A percentile compares a stretch with the other conserved stretches of the same genome.
Evolutionary conservation across 2,329 filamentous ascomycete species (phyloP).

Genomic region (Fusarium illudens): DNA sequence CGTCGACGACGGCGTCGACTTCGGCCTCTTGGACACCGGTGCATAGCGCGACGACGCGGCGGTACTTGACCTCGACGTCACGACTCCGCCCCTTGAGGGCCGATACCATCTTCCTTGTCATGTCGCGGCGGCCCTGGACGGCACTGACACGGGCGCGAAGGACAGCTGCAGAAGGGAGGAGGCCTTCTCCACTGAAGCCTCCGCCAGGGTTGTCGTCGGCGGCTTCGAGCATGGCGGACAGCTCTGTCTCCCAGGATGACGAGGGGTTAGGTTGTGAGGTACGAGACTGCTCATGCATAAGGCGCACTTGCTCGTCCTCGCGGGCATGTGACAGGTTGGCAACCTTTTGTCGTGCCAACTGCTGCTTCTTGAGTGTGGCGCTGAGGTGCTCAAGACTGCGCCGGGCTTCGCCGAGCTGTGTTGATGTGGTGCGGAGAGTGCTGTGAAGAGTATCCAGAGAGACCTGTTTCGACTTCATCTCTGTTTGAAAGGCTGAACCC

Average conservation of each 20-base stretch:
- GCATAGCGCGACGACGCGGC: slow-evolving; percentile 86
- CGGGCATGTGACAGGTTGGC: slow-evolving; percentile 79
- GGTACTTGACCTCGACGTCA: slow-evolving; percentile 87
- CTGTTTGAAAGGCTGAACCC: slow-evolving; percentile 78
- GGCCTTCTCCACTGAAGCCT: slow-evolving; percentile 49
- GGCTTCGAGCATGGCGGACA: slow-evolving; percentile 57
- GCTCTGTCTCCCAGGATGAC: slow-evolving; percentile 63
- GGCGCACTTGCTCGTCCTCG: slow-evolving; percentile 70
- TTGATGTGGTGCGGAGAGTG: slow-evolving; percentile 81
- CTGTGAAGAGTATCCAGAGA: slow-evolving; percentile 83
- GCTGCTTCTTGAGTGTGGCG: slow-evolving; percentile 68
- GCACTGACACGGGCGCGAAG: slow-evolving; percentile 75
- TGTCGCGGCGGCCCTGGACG: slow-evolving; percentile 73
- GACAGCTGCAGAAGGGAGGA: slow-evolving; percentile 66
- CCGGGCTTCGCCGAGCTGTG: slow-evolving; percentile 79
- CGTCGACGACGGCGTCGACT: slow-evolving; percentile 82
- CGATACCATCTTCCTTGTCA: slow-evolving; percentile 72
- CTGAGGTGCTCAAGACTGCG: slow-evolving; percentile 77
- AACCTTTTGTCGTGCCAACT: slow-evolving; percentile 75
- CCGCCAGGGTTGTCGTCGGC: slow-evolving; percentile 49
- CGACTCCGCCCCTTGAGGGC: slow-evolving; percentile 80
- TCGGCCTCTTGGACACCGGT: slow-evolving; percentile 80
- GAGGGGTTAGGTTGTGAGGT: slow-evolving; percentile 56
- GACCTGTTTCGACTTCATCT: slow-evolving; percentile 84
- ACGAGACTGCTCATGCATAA: slow-evolving; percentile 53